phyloP scores from a whole-genome alignment of 75 land plant genomes.

The Picea sitchensis region DNA sequence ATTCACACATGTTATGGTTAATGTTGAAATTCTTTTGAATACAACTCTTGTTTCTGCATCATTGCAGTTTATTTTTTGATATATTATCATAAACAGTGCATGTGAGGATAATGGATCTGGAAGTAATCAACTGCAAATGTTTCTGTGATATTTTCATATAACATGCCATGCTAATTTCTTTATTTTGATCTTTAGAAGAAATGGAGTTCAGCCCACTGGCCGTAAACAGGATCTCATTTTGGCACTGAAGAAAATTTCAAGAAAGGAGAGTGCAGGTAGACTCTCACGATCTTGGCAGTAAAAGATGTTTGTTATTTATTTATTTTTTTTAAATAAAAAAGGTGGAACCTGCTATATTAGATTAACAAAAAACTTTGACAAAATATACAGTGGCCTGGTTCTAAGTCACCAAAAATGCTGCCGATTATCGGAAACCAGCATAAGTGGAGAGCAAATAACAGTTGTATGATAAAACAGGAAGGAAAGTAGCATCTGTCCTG shows the following conservation, averaged over 20 bases:
- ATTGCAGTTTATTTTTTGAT: background rate
- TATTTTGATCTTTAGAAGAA: conserved; percentile 26
- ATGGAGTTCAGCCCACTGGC: conserved; percentile 43
- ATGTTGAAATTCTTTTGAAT: background rate
- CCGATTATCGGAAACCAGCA: too few species aligned
- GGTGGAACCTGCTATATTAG: too few species aligned
- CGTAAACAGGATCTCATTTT: conserved; percentile 48
- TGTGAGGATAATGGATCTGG: background rate
- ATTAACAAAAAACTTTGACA: too few species aligned
- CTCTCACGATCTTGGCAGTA: background rate
- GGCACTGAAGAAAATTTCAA: conserved; percentile 26
- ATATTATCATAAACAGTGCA: background rate
- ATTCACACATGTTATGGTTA: too few species aligned
- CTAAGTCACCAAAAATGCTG: too few species aligned
- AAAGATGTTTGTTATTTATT: background rate
- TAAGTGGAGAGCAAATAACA: too few species aligned
- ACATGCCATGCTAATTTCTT: background rate
- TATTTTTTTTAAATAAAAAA: too few species aligned
- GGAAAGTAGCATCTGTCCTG: too few species aligned
- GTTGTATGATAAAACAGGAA: too few species aligned
- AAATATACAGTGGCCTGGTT: too few species aligned
- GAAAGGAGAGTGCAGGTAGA: conserved; percentile 26
- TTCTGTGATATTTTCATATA: background rate
- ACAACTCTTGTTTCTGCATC: too few species aligned
- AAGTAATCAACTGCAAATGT: background rate